Evolutionary conservation across 2,329 filamentous ascomycete species (phyloP).

Genomic region (Volutella citrinella): DNA sequence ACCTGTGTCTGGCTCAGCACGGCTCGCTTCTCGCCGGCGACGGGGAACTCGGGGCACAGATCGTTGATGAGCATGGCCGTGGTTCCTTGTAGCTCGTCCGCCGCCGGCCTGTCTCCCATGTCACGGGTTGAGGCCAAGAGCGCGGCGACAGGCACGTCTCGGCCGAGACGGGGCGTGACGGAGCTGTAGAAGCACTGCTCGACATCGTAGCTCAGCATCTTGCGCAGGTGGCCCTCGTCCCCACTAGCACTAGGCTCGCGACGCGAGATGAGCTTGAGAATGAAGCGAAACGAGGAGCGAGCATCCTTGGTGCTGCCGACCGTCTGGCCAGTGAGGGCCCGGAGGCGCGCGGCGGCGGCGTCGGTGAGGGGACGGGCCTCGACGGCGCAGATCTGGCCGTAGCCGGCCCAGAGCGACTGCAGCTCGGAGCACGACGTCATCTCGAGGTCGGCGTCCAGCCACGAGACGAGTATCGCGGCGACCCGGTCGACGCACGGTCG

Average conservation of each 20-base stretch:
- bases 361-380: constrained; percentile 36
- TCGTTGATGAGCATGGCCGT: constrained; percentile 59
- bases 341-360: constrained; percentile 11
- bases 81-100: constrained; percentile 33
- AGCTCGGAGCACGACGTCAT: constrained; percentile 35
- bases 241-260: constrained; percentile 33
- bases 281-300: constrained; percentile 38
- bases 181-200: constrained; percentile 64
- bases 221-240: constrained; percentile 62
- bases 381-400: constrained; percentile 55
- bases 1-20: constrained; percentile 47
- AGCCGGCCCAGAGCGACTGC: constrained; percentile 50
- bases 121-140: constrained; percentile 45
- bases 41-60: constrained; percentile 49
- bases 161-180: constrained; percentile 47
- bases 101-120: constrained; percentile 15
- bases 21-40: constrained; percentile 53
- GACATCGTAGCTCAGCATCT: constrained; percentile 64
- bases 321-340: constrained; percentile 6
- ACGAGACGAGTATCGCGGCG: constrained; percentile 38
- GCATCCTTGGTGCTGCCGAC: constrained; percentile 9
- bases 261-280: constrained; percentile 61
- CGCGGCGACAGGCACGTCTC: constrained; percentile 45
- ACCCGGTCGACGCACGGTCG: too few relatives aligned
- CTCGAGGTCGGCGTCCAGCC: constrained; percentile 38